phyloP scores from a whole-genome alignment of 2,329 filamentous ascomycete genomes.

The Epichloe gansuensis region DNA sequence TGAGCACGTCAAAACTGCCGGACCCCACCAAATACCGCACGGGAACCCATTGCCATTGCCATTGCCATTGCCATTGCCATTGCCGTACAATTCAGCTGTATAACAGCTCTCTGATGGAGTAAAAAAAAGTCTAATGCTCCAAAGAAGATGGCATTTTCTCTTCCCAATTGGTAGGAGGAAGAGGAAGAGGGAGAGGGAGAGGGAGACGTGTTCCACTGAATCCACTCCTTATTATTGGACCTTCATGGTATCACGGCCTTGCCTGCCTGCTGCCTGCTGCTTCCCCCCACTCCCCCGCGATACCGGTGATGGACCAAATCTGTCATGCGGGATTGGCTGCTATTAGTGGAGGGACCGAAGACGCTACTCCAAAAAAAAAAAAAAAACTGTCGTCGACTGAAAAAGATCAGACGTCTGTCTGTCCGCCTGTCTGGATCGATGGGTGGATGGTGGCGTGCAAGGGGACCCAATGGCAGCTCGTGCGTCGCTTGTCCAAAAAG shows the following conservation, averaged over 20 bases:
- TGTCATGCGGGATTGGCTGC: background rate
- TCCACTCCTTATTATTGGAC: background rate
- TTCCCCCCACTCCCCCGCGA: background rate
- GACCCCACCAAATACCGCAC: constrained; percentile 1
- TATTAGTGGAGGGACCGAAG: background rate
- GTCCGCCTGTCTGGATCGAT: background rate
- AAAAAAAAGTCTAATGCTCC: background rate
- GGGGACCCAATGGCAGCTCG: constrained; percentile 4
- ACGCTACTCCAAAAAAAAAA: background rate
- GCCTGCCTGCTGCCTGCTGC: background rate
- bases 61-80: background rate
- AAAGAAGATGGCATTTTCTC: background rate
- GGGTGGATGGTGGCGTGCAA: background rate
- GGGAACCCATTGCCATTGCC: background rate
- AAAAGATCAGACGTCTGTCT: background rate
- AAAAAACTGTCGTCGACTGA: background rate
- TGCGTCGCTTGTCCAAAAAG: background rate
- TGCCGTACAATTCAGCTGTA: background rate
- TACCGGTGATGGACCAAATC: background rate
- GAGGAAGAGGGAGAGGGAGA: background rate
- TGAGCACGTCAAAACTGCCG: constrained; percentile 3
- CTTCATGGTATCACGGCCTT: background rate
- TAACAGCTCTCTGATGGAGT: background rate
- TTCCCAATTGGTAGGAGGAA: background rate
- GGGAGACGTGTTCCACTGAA: background rate